phyloP scores from a whole-genome alignment of 2,329 filamentous ascomycete species.

The Chaetothyriales sp. region DNA sequence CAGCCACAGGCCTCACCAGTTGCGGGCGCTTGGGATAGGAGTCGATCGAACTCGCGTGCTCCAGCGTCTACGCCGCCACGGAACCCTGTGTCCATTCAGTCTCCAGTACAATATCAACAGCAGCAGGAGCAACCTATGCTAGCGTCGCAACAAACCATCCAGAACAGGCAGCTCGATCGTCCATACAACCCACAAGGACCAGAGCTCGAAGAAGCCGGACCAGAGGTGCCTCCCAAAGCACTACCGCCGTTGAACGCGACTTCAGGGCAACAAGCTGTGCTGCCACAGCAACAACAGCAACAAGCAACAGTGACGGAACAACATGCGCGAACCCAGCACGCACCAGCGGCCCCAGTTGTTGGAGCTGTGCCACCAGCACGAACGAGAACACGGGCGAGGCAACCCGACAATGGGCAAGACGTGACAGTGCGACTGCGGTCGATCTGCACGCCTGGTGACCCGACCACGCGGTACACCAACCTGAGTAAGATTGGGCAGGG shows the following conservation, averaged over 20 bases:
- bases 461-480: conserved; percentile 69
- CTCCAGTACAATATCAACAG: conserved; percentile 37
- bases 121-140: conserved; percentile 77
- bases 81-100: conserved; percentile 18
- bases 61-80: conserved; percentile 6
- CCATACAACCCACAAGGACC: conserved; percentile 58
- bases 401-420: conserved; percentile 64
- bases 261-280: conserved; percentile 19
- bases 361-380: conserved; percentile 36
- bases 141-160: conserved; percentile 62
- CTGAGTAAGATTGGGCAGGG: conserved; percentile 95
- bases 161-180: conserved; percentile 51
- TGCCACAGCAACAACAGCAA: conserved; percentile 18
- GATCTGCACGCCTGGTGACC: conserved; percentile 83
- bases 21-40: conserved; percentile 52
- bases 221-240: conserved; percentile 27
- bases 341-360: conserved; percentile 22
- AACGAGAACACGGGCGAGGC: conserved; percentile 58
- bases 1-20: conserved; percentile 43
- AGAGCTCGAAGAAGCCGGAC: conserved; percentile 33
- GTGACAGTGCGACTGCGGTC: conserved; percentile 69
- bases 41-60: conserved; percentile 46
- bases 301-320: conserved; percentile 24
- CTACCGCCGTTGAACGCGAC: conserved; percentile 15
- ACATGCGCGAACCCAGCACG: conserved; percentile 1